Evolutionary conservation across 2,329 filamentous ascomycete species (phyloP), one percentile per base, ranked within the genome.

Genomic region (Alternaria ventricosa): DNA sequence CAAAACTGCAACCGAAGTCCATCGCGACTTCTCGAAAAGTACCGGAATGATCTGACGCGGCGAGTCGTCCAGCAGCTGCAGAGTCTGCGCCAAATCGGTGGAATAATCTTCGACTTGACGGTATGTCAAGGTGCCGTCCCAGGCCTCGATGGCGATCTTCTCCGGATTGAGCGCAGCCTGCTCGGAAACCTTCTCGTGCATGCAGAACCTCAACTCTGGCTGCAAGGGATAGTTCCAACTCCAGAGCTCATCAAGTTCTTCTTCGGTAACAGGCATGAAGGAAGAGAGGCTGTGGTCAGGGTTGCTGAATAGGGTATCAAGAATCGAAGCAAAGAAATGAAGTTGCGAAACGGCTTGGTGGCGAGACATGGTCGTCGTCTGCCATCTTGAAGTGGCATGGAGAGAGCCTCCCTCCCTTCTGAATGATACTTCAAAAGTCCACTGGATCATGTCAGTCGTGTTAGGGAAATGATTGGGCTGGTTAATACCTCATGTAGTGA

Each of bases 221-320:
- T 84, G 84, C 3, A 86, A 64, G 3, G 76, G 63, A 27, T 82
- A 73, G 49, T 85, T 86, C 82, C 84, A 85, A 4, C 71, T 71
- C 84, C 85, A 86, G 46, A 86, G 79, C 22, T 82, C 74, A 15
- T 80, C 69, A 5, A 84, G 68, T 59, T 86, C 84, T n/a, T 73
- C 74, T 75, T 68, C 57, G 7, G 61, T 72, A 22, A 75, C 70
- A 4, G 63, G 60, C 8, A 67, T 53, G 36, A 78, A 58, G 18
- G 57, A n/a, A 3, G 69, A 60, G 15, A 75, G 60, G 0, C 64
- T 55, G 27, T 57, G 59, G 41, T 69, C 64, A 18, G 63, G 57
- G 30, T 68, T 59, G 45, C 33, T 62, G 22, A 86, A 81, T 51
- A 86, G 66, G 60, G 64, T 71, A 61, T 70, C 67, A 60, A 79